Percentiles rank a stretch among this genome's conserved stretches.
These are phyloP conservation scores for Furcasterigmium sp. DNA, from an alignment of 2,329 filamentous ascomycete species.

Conservation along the genomic window DNA sequence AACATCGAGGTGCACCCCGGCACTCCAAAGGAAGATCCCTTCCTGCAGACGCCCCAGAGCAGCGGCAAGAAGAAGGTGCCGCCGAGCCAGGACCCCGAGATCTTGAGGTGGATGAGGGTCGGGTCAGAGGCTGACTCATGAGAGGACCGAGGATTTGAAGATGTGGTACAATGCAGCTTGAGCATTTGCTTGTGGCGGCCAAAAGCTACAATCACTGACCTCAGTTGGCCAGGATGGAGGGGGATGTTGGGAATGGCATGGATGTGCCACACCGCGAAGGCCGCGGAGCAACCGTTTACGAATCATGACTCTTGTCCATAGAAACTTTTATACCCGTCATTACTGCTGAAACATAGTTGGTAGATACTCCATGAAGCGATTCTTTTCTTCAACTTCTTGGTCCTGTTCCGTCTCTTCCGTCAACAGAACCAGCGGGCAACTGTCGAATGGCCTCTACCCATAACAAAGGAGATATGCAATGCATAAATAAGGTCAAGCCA, in stretches of 20 bases:
- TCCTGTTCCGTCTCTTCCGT: no score
- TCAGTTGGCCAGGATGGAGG: neutral
- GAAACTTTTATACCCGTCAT: neutral
- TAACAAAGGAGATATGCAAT: no score
- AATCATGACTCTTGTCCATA: neutral
- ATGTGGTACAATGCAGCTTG: neutral
- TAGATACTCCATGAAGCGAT: neutral
- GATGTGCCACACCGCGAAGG: no score
- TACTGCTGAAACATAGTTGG: neutral
- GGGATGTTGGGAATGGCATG: no score
- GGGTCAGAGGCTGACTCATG: neutral
- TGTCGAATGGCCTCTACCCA: no score
- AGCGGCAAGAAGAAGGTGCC: conserved; percentile 21
- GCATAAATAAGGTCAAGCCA: no score
- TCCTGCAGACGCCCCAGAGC: conserved; percentile 21
- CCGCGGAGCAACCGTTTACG: neutral
- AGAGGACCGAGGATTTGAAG: no score
- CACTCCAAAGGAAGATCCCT: conserved; percentile 32
- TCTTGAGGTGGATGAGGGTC: conserved; percentile 18
- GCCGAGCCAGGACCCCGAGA: conserved; percentile 31
- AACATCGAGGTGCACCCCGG: conserved; percentile 32
- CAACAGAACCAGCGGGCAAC: no score
- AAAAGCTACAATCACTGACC: neutral
- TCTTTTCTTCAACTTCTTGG: no score
- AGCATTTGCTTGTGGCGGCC: neutral